Percentiles rank a stretch among this genome's conserved stretches.
phyloP scores from a whole-genome alignment of 768 basidiomycete species.

The Leccinum obscurum region DNA sequence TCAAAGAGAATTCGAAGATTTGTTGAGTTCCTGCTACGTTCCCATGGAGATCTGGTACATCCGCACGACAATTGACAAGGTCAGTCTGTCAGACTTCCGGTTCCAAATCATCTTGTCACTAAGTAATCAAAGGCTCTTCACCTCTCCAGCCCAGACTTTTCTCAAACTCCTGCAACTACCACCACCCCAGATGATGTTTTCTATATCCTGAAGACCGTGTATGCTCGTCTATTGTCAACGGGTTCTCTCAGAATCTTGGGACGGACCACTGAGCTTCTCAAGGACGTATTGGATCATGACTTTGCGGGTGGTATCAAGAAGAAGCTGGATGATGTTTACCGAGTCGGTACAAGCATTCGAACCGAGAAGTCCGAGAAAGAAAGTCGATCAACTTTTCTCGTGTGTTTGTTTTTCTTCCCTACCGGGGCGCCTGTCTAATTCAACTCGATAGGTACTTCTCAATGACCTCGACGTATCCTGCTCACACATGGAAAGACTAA shows the following conservation, averaged over 20 bases:
- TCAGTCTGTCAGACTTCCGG: constrained; percentile 28
- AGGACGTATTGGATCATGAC: constrained; percentile 78
- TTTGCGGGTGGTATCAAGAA: constrained; percentile 78
- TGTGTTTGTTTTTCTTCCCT: constrained; percentile 40
- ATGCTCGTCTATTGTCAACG: constrained; percentile 74
- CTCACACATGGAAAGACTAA: constrained; percentile 82
- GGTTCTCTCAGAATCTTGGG: constrained; percentile 64
- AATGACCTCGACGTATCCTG: constrained; percentile 95
- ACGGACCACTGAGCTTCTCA: constrained; percentile 59
- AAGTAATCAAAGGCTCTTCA: constrained; percentile 69
- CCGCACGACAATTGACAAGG: constrained; percentile 85
- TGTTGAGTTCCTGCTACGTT: constrained; percentile 75
- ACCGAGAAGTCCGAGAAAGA: constrained; percentile 83
- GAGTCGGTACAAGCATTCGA: constrained; percentile 49
- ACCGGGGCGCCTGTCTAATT: neutral
- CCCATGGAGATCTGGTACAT: constrained; percentile 94
- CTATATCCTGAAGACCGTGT: constrained; percentile 87
- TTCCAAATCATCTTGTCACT: constrained; percentile 1
- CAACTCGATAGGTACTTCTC: constrained; percentile 62
- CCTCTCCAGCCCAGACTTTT: constrained; percentile 71
- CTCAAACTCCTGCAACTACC: constrained; percentile 61
- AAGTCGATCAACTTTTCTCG: constrained; percentile 77
- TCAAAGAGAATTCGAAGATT: constrained; percentile 58
- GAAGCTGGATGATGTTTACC: constrained; percentile 88
- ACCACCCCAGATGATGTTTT: constrained; percentile 94